Evolutionary conservation across 176 grass and related monocot genomes (phyloP).

Genomic region (Carex kokanica): DNA sequence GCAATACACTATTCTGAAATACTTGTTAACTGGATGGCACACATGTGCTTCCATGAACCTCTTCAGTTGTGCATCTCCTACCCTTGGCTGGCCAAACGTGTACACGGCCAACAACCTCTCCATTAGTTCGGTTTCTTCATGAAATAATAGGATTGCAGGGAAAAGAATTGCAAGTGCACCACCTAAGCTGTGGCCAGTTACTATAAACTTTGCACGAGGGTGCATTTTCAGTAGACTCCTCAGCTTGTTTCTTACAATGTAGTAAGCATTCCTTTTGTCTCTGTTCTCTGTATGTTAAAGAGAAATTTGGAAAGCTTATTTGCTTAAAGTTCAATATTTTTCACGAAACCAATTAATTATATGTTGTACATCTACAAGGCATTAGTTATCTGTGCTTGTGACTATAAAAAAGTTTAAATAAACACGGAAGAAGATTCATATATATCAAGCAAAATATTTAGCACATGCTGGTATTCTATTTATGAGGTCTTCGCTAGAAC

Average conservation of each 20-base stretch:
- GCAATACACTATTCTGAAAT: conserved; percentile 61
- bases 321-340: not conserved
- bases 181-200: conserved; percentile 88
- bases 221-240: conserved; percentile 36
- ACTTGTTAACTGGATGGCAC: not conserved
- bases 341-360: not conserved
- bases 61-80: conserved; percentile 48
- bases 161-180: conserved; percentile 70
- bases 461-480: not conserved
- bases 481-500: not conserved
- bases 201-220: conserved; percentile 36
- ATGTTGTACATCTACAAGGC: not conserved
- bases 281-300: not conserved
- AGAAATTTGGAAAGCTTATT: not conserved
- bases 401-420: not conserved
- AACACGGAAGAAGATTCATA: not conserved
- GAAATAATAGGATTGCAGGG: conserved; percentile 52
- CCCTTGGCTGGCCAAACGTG: conserved; percentile 75
- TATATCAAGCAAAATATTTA: not conserved
- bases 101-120: conserved; percentile 20
- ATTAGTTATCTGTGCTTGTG: not conserved
- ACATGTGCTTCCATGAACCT: conserved; percentile 13
- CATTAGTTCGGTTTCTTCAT: conserved; percentile 42
- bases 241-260: conserved; percentile 50
- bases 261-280: conserved; percentile 53